A percentile compares a stretch with the other conserved stretches of the same genome.
These are phyloP conservation scores for Scheffersomyces cryptocercus DNA, from an alignment of 1,139 yeast species.

Conservation along the genomic window DNA sequence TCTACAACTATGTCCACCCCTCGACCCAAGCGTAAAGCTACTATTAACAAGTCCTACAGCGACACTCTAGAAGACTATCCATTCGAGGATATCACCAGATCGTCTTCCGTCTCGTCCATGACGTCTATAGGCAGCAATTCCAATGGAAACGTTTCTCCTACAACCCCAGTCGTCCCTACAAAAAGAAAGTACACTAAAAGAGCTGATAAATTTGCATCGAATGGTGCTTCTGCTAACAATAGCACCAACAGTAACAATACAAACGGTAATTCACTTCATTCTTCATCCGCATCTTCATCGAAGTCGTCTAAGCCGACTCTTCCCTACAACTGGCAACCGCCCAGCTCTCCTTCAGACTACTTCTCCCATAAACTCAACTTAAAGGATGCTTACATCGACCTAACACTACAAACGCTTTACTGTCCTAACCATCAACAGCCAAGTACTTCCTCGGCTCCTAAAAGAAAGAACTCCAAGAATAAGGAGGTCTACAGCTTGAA, in stretches of 20 bases:
- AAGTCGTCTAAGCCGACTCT: conserved; percentile 8
- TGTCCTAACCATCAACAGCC: conserved; percentile 33
- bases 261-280: not conserved
- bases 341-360: conserved; percentile 28
- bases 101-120: not conserved
- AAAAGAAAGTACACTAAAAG: conserved; percentile 7
- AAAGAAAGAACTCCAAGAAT: conserved; percentile 15
- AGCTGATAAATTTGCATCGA: not conserved
- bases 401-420: conserved; percentile 28
- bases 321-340: conserved; percentile 47
- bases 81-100: conserved; percentile 22
- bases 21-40: conserved; percentile 49
- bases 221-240: not conserved
- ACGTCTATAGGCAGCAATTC: not conserved
- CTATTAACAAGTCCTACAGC: conserved; percentile 44
- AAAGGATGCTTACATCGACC: conserved; percentile 36
- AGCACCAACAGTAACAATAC: not conserved
- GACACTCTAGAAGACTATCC: conserved; percentile 39
- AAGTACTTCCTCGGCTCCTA: conserved; percentile 11
- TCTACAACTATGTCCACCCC: conserved; percentile 20
- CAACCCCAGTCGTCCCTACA: conserved; percentile 1
- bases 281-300: not conserved
- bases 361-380: conserved; percentile 40
- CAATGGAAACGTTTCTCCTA: not conserved
- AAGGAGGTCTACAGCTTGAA: conserved; percentile 25